Evolutionary conservation across 2,329 filamentous ascomycete species (phyloP).

Genomic region (Anthostomella pinea): DNA sequence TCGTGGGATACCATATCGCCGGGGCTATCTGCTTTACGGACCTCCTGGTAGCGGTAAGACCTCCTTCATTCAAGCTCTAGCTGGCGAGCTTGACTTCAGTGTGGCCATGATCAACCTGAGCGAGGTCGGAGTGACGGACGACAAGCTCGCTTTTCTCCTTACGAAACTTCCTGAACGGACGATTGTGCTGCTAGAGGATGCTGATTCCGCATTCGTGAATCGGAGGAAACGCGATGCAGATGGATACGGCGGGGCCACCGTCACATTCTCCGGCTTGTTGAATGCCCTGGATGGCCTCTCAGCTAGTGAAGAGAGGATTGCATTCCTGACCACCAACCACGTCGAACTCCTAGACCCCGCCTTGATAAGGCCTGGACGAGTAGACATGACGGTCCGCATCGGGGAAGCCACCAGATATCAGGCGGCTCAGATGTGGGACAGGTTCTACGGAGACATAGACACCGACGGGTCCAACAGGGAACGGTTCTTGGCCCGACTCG

Average conservation of each 20-base stretch:
- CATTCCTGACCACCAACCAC: conserved; percentile 94
- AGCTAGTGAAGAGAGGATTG: conserved; percentile 88
- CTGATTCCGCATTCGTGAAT: conserved; percentile 86
- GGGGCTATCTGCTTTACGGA: conserved; percentile 85
- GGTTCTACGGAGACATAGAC: conserved; percentile 88
- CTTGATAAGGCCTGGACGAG: conserved; percentile 82
- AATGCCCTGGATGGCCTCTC: conserved; percentile 89
- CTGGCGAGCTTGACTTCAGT: conserved; percentile 87
- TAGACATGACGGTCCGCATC: conserved; percentile 89
- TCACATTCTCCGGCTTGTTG: conserved; percentile 89
- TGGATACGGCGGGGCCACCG: conserved; percentile 81
- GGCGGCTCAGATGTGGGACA: conserved; percentile 84
- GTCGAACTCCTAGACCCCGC: conserved; percentile 86
- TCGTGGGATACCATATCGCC: conserved; percentile 87
- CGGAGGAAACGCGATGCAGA: conserved; percentile 73
- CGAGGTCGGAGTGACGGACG: conserved; percentile 85
- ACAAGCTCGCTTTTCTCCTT: conserved; percentile 80
- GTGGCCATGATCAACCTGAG: conserved; percentile 91
- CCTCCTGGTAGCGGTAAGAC: conserved; percentile 92
- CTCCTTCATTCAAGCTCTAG: conserved; percentile 92
- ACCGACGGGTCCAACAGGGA: conserved; percentile 56
- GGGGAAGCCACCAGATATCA: conserved; percentile 86
- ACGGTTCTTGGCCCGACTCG: conserved; percentile 69
- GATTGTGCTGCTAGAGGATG: conserved; percentile 82
- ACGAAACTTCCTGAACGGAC: conserved; percentile 82